Evolutionary conservation across 805 yeast genomes (phyloP).

Genomic region (Suhomyces prunicola): DNA sequence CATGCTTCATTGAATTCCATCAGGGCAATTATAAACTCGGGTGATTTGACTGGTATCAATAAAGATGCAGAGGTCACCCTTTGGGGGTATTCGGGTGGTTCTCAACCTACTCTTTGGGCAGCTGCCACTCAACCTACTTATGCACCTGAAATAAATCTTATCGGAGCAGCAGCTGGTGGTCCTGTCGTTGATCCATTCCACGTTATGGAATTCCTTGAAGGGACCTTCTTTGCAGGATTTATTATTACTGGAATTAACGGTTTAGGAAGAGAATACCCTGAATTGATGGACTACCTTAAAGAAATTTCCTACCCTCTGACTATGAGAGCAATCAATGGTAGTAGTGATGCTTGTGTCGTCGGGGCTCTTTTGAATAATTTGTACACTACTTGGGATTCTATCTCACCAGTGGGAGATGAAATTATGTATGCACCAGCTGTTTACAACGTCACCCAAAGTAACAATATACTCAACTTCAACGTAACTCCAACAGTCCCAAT

Average conservation of each 20-base stretch:
- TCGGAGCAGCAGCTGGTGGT: conserved; percentile 38
- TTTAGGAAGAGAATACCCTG: conserved; percentile 29
- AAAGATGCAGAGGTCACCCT: conserved; percentile 18
- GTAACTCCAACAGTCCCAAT: conserved; percentile 11
- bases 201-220: conserved; percentile 22
- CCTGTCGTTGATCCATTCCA: conserved; percentile 33
- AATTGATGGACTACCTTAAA: background rate
- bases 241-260: conserved; percentile 29
- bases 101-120: conserved; percentile 39
- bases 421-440: background rate
- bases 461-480: background rate
- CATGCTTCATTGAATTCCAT: conserved; percentile 29
- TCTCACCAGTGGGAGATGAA: background rate
- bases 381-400: background rate
- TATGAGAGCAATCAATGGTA: background rate
- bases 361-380: background rate
- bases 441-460: background rate
- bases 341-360: conserved; percentile 5
- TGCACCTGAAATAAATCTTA: conserved; percentile 29
- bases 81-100: conserved; percentile 43
- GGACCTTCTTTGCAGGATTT: conserved; percentile 28
- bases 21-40: conserved; percentile 22
- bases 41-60: conserved; percentile 16
- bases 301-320: background rate
- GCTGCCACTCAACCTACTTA: conserved; percentile 33